These are phyloP conservation scores for Fragaria nilgerrensis DNA, from an alignment of 306 rosid species.

Conservation along the genomic window DNA sequence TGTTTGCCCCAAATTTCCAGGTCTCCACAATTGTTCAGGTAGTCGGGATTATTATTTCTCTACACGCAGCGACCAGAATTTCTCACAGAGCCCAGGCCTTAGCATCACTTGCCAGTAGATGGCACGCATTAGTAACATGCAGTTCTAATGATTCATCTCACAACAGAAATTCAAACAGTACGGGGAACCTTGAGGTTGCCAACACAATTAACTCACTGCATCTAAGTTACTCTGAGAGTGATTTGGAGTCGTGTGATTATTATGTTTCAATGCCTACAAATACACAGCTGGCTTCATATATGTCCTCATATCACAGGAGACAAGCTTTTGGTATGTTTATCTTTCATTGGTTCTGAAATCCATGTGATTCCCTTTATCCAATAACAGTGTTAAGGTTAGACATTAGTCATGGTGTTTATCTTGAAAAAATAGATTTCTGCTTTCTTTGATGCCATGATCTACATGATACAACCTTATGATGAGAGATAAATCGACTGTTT, in stretches of 20 bases:
- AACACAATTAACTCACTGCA: slow-evolving; percentile 39
- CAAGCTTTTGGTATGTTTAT: slow-evolving; percentile 70
- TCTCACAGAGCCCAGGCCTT: slow-evolving; percentile 81
- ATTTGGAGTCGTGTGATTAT: slow-evolving; percentile 59
- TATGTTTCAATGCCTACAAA: slow-evolving; percentile 38
- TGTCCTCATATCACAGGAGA: slow-evolving; percentile 75
- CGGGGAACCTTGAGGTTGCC: slow-evolving; percentile 41
- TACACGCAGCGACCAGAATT: slow-evolving; percentile 79
- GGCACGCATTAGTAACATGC: slow-evolving; percentile 76
- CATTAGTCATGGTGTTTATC: not conserved
- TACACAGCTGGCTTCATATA: slow-evolving; percentile 52
- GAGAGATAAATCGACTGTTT: not conserved
- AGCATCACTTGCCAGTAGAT: slow-evolving; percentile 68
- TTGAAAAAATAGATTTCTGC: not conserved
- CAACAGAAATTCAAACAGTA: slow-evolving; percentile 38
- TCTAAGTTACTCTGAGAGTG: slow-evolving; percentile 66
- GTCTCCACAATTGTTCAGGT: slow-evolving; percentile 81
- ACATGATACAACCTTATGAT: not conserved
- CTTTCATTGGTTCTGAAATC: not conserved
- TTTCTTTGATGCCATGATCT: not conserved
- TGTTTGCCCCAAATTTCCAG: slow-evolving; percentile 35
- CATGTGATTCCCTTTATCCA: not conserved
- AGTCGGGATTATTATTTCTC: slow-evolving; percentile 66
- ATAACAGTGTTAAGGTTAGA: not conserved
- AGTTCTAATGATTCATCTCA: slow-evolving; percentile 49